These are phyloP conservation scores for Agrocybe praecox DNA, from an alignment of 768 basidiomycete genomes.

Conservation along the genomic window DNA sequence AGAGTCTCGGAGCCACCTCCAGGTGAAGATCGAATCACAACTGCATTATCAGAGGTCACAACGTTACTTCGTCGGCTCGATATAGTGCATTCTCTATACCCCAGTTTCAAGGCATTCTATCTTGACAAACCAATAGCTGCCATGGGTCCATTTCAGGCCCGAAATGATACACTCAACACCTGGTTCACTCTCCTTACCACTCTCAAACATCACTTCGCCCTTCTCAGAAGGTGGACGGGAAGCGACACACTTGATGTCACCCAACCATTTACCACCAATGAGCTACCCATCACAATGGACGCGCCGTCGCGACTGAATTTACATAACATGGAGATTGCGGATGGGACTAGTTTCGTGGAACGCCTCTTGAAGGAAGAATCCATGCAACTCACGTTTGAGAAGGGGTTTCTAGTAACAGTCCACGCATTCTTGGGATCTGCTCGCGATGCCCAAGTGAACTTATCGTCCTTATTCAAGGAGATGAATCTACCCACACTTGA, in stretches of 20 bases:
- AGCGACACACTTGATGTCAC: conserved; percentile 89
- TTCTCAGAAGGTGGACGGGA: conserved; percentile 92
- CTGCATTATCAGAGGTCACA: conserved; percentile 64
- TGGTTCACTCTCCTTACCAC: conserved; percentile 90
- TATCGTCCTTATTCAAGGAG: conserved; percentile 72
- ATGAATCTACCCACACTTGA: conserved; percentile 94
- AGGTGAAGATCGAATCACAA: conserved; percentile 31
- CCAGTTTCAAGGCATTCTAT: conserved; percentile 78
- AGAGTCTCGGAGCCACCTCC: conserved; percentile 45
- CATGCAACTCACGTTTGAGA: conserved; percentile 94
- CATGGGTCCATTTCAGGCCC: conserved; percentile 69
- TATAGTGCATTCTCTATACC: conserved; percentile 85
- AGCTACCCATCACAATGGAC: conserved; percentile 44
- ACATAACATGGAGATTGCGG: conserved; percentile 48
- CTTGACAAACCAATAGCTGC: conserved; percentile 75
- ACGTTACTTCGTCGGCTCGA: conserved; percentile 75
- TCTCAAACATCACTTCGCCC: conserved; percentile 78
- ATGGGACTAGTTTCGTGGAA: conserved; percentile 89
- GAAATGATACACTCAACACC: conserved; percentile 86
- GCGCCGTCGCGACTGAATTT: conserved; percentile 23
- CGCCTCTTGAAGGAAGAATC: conserved; percentile 94
- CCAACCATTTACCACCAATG: conserved; percentile 71
- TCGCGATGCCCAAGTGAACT: conserved; percentile 83
- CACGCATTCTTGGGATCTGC: conserved; percentile 84
- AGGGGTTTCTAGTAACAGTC: conserved; percentile 84